Base-by-base conservation (phyloP, 345 rosid species). In the Eucalyptus regnans region DNA sequence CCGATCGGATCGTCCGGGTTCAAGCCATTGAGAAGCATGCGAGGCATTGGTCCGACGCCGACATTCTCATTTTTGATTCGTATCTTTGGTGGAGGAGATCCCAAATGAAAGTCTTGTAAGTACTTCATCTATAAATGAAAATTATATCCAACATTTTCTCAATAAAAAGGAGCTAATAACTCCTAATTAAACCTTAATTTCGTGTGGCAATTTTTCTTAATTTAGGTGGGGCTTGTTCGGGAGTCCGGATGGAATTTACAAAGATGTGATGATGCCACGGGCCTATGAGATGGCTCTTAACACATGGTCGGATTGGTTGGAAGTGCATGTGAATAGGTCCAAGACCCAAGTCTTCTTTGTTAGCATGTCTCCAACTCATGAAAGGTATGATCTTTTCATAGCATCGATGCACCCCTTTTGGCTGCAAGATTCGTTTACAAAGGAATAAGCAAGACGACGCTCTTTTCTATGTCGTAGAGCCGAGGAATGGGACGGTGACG, bases 51-150 rank as follows among this genome's bases (percentile, higher is more conserved):
- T 96, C 96, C 4, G 88, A 94, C 18, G 95, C 94, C 12, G 97
- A 96, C 91, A 90, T 94, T 58, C 94, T 98, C 46, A 93, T 98
- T 33, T 97, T 97, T 80, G 96, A 98, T 91, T 94, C 99, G 12
- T 98, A 97, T 86, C 94, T 96, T 41, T 98, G 99, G 99, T 97
- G 99, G 99, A 96, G 96, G 93, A 92, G 91, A 84, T 90, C 94
- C 83, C 54, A 88, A 80, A 98, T 98, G 93, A 95, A 94, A 89
- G 94, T 96, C 52, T 50, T 97, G 99, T 98, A 91, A 98, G 99
- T 90, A 81, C 87, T 20, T 62, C 41, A 81, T 88, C 49, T 76
- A 76, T 76, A 76, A 76, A 76, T 76, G 83, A 20, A 71, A 18
- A 71, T 18, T 33, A 37, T 71, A 46, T 37, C 81, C 81, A 71